Evolutionary conservation across 2,329 filamentous ascomycete species (phyloP).

Genomic region (Neodidymelliopsis sp.): DNA sequence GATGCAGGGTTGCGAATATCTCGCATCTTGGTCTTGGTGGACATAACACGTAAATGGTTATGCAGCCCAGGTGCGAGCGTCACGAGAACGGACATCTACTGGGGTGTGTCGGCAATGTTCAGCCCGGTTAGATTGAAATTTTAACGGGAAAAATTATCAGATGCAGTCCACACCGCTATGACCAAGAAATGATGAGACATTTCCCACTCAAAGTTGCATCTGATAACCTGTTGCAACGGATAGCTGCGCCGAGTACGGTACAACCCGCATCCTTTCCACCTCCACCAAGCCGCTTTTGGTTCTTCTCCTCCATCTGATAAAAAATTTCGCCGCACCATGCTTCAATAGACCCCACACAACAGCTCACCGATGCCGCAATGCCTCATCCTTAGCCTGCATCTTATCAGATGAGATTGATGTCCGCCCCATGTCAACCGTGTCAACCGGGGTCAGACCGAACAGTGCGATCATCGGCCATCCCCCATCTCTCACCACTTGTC

Average conservation of each 20-base stretch:
- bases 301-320: constrained; percentile 32
- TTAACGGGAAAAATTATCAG: constrained; percentile 19
- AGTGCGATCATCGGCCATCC: constrained; percentile 23
- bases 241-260: constrained; percentile 10
- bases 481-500: constrained; percentile 12
- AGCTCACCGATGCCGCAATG: constrained; percentile 28
- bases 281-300: constrained; percentile 13
- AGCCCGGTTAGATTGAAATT: constrained; percentile 3
- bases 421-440: constrained; percentile 10
- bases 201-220: constrained; percentile 17
- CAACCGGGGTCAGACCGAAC: constrained; percentile 15
- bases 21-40: constrained; percentile 7
- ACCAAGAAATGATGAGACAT: constrained; percentile 6
- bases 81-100: constrained; percentile 1
- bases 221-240: constrained; percentile 22
- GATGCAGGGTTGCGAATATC: constrained; percentile 11
- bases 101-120: constrained; percentile 9
- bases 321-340: constrained; percentile 21
- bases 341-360: constrained; percentile 1
- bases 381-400: constrained; percentile 16
- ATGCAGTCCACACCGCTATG: constrained; percentile 18
- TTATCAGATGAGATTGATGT: constrained; percentile 40
- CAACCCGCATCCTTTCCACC: constrained; percentile 19
- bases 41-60: constrained; percentile 28
- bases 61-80: constrained; percentile 14